Evolutionary conservation across 2,329 filamentous ascomycete genomes (phyloP), one percentile per base, ranked within the genome.

Genomic region (Pseudodiploospora longispora): DNA sequence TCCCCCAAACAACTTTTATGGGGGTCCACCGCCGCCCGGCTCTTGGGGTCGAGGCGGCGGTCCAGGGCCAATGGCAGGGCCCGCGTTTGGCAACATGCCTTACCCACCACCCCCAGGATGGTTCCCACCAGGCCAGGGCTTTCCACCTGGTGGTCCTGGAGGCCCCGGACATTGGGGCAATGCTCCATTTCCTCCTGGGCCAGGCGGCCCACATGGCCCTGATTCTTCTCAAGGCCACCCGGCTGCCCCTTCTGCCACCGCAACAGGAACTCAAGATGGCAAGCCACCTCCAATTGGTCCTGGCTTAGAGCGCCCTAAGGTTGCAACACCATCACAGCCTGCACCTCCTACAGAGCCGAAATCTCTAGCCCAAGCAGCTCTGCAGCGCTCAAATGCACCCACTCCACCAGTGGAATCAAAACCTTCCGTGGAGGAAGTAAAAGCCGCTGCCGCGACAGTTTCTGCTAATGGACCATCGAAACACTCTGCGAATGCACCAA

Each of bases 61-160:
- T 30, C 69, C 71, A 43, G 77, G 74, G 28, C 83, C 83, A 51
- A 78, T 78, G 12, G 72, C 74, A 29, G 72, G 59, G 6, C 68
- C 70, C 45, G 75, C 70, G 28, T 88, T 83, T 55, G 80, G 80
- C 52, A 82, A 81, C 52, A 83, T 88, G 76, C 83, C 84, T 1
- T 94, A 89, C 61, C 85, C 85, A 50, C 83, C 81, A 10, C 85
- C 81, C 38, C 79, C 80, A 27, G 85, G 83, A 44, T 94, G 87
- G 85, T 91, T 82, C 59, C 85, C 84, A 52, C 80, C 81, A 6
- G 83, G 83, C 6, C 85, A 87, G 64, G 83, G 82, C 28, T 93
- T 88, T 54, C 83, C 82, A 31, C 81, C 77, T 50, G 71, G 55
- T 12, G 56, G 54, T 35, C 57, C 76, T 35, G 76, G 75, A 29